These are phyloP conservation scores for Podospora comata DNA, from an alignment of 495 filamentous ascomycete genomes.

Conservation along the genomic window DNA sequence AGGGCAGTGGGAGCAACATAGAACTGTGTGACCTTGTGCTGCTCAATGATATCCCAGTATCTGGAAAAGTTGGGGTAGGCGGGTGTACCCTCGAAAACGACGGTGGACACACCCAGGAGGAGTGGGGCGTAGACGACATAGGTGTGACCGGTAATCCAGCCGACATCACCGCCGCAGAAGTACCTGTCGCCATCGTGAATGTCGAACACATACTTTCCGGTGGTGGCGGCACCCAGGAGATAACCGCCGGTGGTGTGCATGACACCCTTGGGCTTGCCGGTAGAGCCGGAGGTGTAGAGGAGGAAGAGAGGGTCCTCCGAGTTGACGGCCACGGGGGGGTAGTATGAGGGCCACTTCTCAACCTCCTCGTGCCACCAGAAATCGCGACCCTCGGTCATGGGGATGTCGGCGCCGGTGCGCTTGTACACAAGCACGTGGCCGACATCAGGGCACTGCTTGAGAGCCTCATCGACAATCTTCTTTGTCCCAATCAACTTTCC, in stretches of 20 bases:
- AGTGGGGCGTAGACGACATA: constrained; percentile 98
- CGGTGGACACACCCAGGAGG: constrained; percentile 85
- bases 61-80: constrained; percentile 97
- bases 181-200: constrained; percentile 90
- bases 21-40: constrained; percentile 94
- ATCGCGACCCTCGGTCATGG: constrained; percentile 85
- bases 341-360: constrained; percentile 89
- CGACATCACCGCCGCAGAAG: constrained; percentile 98
- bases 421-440: constrained; percentile 84
- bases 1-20: constrained; percentile 97
- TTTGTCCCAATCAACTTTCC: constrained; percentile 98
- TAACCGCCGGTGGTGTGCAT: constrained; percentile 98
- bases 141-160: constrained; percentile 99
- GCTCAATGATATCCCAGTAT: constrained; percentile 97
- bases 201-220: constrained; percentile 98
- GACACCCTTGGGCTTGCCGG: constrained; percentile 97
- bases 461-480: constrained; percentile 97
- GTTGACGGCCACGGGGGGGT: constrained; percentile 79
- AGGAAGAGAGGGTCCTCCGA: constrained; percentile 97
- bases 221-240: constrained; percentile 84
- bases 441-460: constrained; percentile 95
- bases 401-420: constrained; percentile 90
- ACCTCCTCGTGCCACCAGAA: constrained; percentile 98
- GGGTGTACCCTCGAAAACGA: constrained; percentile 98
- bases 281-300: constrained; percentile 96